Conservation (phyloP, 1,139 yeast species). For the Nakaseomyces glabratus region DNA sequence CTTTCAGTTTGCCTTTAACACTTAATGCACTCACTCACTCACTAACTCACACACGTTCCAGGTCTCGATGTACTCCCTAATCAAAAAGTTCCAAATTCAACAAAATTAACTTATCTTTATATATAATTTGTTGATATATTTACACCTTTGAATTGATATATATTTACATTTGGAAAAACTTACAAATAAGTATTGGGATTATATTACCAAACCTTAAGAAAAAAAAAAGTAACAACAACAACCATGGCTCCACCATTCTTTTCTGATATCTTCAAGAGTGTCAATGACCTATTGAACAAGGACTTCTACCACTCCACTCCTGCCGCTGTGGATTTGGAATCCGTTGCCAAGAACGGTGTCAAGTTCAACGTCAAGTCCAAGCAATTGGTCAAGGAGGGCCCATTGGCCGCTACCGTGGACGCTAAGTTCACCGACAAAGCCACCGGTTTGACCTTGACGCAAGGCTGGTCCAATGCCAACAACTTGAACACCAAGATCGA, state of each 20-base stretch:
- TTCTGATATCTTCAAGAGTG: slow-evolving; percentile 83
- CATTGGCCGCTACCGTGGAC: slow-evolving; percentile 84
- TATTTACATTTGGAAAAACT: too few relatives aligned
- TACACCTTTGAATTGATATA: too few relatives aligned
- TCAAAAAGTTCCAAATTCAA: too few relatives aligned
- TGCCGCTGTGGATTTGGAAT: slow-evolving; percentile 83
- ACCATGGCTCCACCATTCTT: slow-evolving; percentile 61
- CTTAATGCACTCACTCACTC: too few relatives aligned
- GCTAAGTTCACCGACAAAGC: slow-evolving; percentile 91
- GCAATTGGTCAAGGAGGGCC: slow-evolving; percentile 64
- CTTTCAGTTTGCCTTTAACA: too few relatives aligned
- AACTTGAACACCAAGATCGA: slow-evolving; percentile 89
- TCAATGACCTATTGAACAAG: slow-evolving; percentile 80
- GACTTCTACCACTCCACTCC: slow-evolving; percentile 92
- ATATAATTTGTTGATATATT: too few relatives aligned
- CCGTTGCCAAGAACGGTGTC: slow-evolving; percentile 95
- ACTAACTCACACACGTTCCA: too few relatives aligned
- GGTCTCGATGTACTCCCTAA: too few relatives aligned
- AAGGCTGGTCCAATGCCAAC: slow-evolving; percentile 97
- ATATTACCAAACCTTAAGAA: too few relatives aligned
- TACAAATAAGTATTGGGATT: too few relatives aligned
- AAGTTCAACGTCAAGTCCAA: slow-evolving; percentile 92
- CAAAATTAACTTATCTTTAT: too few relatives aligned
- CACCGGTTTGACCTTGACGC: slow-evolving; percentile 87
- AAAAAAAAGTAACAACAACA: not conserved